Percentiles rank a stretch among this genome's conserved stretches.
Evolutionary conservation across 176 grass and related monocot species (phyloP).

Genomic region (Thinopyrum elongatum): DNA sequence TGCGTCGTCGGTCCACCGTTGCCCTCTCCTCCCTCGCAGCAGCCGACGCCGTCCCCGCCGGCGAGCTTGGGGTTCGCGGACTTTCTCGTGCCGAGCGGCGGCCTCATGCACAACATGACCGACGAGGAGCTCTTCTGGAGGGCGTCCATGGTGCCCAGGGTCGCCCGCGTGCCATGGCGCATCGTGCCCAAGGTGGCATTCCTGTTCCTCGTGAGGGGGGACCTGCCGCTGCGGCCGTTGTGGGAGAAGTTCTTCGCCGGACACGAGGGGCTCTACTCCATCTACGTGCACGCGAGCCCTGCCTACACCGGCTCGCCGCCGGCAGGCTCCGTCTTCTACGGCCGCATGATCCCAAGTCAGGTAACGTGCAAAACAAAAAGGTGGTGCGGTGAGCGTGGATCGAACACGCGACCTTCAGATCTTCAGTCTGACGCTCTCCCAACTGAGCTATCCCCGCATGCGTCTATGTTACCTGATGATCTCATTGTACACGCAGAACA

Average conservation of each 20-base stretch:
- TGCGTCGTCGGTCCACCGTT: background rate
- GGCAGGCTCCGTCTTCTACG: slow-evolving; percentile 54
- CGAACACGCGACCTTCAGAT: slow-evolving; percentile 92
- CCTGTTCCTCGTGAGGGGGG: slow-evolving; percentile 53
- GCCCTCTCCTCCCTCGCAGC: background rate
- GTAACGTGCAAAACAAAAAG: background rate
- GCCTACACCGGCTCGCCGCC: slow-evolving; percentile 38
- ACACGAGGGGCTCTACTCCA: slow-evolving; percentile 51
- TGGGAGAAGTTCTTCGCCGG: slow-evolving; percentile 83
- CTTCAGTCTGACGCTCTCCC: slow-evolving; percentile 96
- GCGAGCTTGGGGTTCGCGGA: background rate
- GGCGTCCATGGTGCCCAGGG: slow-evolving; percentile 57
- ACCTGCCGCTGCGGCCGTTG: slow-evolving; percentile 46
- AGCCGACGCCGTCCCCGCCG: background rate
- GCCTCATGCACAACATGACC: slow-evolving; percentile 47
- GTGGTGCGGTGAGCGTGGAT: slow-evolving; percentile 78
- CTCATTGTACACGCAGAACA: slow-evolving; percentile 2
- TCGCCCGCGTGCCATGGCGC: background rate
- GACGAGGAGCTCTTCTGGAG: slow-evolving; percentile 61
- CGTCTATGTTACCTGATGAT: too few relatives aligned
- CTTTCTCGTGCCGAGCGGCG: background rate
- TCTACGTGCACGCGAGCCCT: slow-evolving; percentile 65
- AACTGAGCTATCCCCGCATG: slow-evolving; percentile 85
- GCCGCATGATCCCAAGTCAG: slow-evolving; percentile 53
- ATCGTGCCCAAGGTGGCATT: slow-evolving; percentile 64